A percentile compares a stretch with the other conserved stretches of the same genome.
phyloP scores from a whole-genome alignment of 495 filamentous ascomycete genomes.

The Astrocystis sublimbata region DNA sequence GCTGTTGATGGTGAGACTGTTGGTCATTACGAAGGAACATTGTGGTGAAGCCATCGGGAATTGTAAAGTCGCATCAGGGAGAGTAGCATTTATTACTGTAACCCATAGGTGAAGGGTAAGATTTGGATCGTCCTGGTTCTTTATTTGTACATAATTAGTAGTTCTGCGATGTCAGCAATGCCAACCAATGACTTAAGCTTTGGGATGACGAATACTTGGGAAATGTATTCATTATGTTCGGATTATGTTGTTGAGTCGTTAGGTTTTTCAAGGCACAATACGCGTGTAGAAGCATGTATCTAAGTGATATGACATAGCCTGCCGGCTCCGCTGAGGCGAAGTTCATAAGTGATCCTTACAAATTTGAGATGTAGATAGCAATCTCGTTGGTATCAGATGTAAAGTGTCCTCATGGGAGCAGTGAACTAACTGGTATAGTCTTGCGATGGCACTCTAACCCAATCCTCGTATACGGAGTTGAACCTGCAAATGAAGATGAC shows the following conservation, averaged over 20 bases:
- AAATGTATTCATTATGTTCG: not conserved
- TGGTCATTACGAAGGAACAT: not conserved
- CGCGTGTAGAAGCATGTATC: too few species aligned
- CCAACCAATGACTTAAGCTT: not conserved
- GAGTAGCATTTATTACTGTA: constrained; percentile 1
- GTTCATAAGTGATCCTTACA: not conserved
- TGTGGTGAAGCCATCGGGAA: not conserved
- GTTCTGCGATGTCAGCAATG: not conserved
- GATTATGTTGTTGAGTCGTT: too few species aligned
- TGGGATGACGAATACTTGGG: not conserved
- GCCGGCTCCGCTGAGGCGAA: not conserved
- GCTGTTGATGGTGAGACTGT: not conserved
- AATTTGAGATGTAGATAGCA: constrained; percentile 10
- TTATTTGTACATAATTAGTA: not conserved
- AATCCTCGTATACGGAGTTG: too few species aligned
- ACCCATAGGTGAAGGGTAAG: not conserved
- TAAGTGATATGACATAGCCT: too few species aligned
- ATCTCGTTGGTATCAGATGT: not conserved
- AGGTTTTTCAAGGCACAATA: too few species aligned
- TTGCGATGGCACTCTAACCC: too few species aligned
- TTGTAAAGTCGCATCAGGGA: not conserved
- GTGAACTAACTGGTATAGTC: too few species aligned
- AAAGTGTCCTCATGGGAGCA: not conserved
- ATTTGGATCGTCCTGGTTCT: constrained; percentile 11
- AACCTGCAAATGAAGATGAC: constrained; percentile 2